A percentile compares a stretch with the other conserved stretches of the same genome.
Evolutionary conservation across 768 basidiomycete genomes (phyloP).

Genomic region (Asterophora parasitica): DNA sequence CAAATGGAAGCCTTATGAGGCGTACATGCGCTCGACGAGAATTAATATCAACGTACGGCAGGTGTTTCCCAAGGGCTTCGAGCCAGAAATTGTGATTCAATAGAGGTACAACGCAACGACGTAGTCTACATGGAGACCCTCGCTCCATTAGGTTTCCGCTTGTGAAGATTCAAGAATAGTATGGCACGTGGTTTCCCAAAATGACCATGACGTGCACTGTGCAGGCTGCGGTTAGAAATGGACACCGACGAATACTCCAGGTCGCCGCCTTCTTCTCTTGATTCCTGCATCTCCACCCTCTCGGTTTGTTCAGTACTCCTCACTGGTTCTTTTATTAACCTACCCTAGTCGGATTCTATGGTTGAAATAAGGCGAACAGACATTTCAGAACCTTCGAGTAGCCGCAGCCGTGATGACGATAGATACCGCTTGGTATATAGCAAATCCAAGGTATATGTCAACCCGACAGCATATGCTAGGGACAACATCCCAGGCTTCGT

Average conservation of each 20-base stretch:
- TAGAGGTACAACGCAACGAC: not conserved
- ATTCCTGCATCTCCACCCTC: conserved; percentile 41
- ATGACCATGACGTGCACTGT: conserved; percentile 9
- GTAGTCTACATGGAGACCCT: not conserved
- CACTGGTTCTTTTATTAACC: not conserved
- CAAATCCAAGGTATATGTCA: conserved; percentile 93
- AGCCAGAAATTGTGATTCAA: conserved; percentile 19
- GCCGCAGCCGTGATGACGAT: conserved; percentile 41
- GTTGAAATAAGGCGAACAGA: conserved; percentile 63
- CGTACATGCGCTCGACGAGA: conserved; percentile 63
- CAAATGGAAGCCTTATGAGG: conserved; percentile 58
- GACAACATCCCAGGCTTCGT: conserved; percentile 96
- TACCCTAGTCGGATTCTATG: conserved; percentile 54
- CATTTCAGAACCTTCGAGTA: conserved; percentile 17
- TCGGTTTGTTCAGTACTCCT: conserved; percentile 33
- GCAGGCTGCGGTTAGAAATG: conserved; percentile 14
- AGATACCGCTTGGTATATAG: conserved; percentile 77
- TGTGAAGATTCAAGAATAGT: too few species aligned
- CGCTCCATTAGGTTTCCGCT: too few species aligned
- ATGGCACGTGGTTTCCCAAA: conserved; percentile 7
- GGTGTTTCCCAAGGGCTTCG: conserved; percentile 73
- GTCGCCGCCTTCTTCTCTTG: conserved; percentile 31
- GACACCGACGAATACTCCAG: conserved; percentile 14
- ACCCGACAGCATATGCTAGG: conserved; percentile 85
- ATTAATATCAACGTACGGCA: conserved; percentile 94